A percentile compares a stretch with the other conserved stretches of the same genome.
These are phyloP conservation scores for Neurospora sp. DNA, from an alignment of 495 filamentous ascomycete genomes.

Conservation along the genomic window DNA sequence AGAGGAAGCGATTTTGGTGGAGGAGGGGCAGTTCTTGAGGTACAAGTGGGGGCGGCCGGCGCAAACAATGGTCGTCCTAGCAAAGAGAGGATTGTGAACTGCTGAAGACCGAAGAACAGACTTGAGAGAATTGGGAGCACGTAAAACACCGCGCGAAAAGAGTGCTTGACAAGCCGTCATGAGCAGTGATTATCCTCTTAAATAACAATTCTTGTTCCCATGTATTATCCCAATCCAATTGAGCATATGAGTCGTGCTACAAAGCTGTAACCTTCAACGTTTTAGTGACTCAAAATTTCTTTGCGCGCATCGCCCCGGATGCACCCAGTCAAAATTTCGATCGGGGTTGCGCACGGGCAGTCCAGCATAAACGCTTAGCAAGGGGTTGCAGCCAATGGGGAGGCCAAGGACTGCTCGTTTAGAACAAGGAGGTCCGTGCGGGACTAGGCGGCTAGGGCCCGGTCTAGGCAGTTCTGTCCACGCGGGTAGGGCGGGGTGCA, in stretches of 20 bases:
- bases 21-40: neutral
- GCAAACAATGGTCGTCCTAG: neutral
- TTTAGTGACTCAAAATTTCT: neutral
- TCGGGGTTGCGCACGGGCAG: neutral
- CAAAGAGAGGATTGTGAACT: neutral
- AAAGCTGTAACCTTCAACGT: neutral
- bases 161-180: neutral
- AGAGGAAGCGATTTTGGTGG: neutral
- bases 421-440: neutral
- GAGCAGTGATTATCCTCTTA: neutral
- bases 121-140: neutral
- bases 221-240: neutral
- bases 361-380: fast-evolving
- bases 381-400: neutral
- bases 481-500: neutral
- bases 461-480: neutral
- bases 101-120: neutral
- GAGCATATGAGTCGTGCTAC: neutral
- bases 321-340: neutral
- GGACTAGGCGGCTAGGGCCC: neutral
- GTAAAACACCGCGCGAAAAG: neutral
- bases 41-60: neutral
- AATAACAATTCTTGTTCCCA: neutral
- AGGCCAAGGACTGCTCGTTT: neutral
- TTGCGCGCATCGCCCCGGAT: neutral